Evolutionary conservation across 2,329 filamentous ascomycete species (phyloP).

Genomic region (Reticulascus tulasneorum): DNA sequence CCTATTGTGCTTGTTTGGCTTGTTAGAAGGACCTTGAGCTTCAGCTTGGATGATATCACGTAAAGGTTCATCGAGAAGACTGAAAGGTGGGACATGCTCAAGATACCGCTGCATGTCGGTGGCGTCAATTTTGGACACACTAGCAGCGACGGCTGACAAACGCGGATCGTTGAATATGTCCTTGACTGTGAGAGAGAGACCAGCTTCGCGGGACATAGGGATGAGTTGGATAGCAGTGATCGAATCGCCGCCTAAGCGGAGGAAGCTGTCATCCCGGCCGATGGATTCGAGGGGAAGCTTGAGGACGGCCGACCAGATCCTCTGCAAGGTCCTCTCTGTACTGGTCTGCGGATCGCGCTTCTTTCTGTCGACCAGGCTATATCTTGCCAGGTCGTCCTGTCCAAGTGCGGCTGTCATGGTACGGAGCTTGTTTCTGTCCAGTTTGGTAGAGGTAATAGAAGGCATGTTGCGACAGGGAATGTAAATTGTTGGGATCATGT

Average conservation of each 20-base stretch:
- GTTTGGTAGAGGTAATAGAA: conserved; percentile 13
- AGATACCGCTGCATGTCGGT: too few relatives aligned
- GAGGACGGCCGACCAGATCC: conserved; percentile 33
- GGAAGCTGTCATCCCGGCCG: conserved; percentile 53
- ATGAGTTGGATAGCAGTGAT: conserved; percentile 4
- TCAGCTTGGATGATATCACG: too few relatives aligned
- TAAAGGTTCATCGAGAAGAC: background rate
- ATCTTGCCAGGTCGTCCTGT: background rate
- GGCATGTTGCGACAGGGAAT: conserved; percentile 13
- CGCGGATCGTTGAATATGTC: conserved; percentile 14
- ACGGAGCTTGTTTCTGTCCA: conserved; percentile 9
- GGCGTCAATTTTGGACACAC: too few relatives aligned
- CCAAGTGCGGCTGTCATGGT: background rate
- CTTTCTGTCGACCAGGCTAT: background rate
- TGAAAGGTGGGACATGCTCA: background rate
- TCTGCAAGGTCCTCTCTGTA: background rate
- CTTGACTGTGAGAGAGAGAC: conserved; percentile 8
- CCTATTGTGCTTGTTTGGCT: too few relatives aligned
- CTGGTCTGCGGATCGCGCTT: background rate
- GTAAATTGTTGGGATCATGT: conserved; percentile 17
- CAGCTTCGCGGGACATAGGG: background rate
- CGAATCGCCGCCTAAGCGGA: conserved; percentile 51
- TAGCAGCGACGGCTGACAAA: conserved; percentile 1
- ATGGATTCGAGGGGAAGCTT: conserved; percentile 34
- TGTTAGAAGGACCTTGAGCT: too few relatives aligned